phyloP scores from a whole-genome alignment of 139 green algal species.

The Chlorella ohadii region DNA sequence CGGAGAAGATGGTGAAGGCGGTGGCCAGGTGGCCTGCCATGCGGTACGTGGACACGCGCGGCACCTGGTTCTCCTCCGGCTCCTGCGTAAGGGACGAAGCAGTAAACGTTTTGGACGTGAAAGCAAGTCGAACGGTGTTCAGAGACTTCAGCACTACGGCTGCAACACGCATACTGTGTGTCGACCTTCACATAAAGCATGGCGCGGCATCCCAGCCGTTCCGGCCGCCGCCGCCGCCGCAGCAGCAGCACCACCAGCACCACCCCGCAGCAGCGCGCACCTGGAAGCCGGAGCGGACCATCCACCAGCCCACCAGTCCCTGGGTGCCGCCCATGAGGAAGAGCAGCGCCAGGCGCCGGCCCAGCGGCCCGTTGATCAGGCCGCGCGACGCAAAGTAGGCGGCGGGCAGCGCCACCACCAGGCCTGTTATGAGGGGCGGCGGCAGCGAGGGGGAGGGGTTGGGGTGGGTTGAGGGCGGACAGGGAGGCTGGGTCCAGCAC shows the following conservation, averaged over 20 bases:
- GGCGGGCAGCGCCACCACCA: conserved; percentile 86
- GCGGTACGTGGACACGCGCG: conserved; percentile 95
- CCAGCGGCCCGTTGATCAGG: conserved; percentile 78
- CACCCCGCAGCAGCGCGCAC: not conserved
- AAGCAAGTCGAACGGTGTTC: too few species aligned
- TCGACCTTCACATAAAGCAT: too few species aligned
- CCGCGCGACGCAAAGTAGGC: conserved; percentile 81
- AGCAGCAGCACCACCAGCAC: not conserved
- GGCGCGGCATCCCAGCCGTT: too few species aligned
- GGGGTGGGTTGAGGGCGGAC: too few species aligned
- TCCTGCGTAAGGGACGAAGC: conserved; percentile 44
- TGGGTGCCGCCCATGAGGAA: conserved; percentile 90
- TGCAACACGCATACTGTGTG: too few species aligned
- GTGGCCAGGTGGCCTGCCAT: conserved; percentile 95
- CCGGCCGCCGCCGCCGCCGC: too few species aligned
- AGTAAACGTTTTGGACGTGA: too few species aligned
- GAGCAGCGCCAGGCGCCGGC: conserved; percentile 82
- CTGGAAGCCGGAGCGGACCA: conserved; percentile 89
- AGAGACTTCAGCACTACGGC: too few species aligned
- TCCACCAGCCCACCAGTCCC: conserved; percentile 99
- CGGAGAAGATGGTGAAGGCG: conserved; percentile 95
- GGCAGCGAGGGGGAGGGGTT: too few species aligned
- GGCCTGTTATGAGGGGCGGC: conserved; percentile 25
- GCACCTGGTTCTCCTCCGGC: conserved; percentile 72
- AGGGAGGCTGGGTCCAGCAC: too few species aligned